Base-by-base conservation (phyloP, 371 early-diverging fungal species). In the Zancudomyces culisetae region DNA sequence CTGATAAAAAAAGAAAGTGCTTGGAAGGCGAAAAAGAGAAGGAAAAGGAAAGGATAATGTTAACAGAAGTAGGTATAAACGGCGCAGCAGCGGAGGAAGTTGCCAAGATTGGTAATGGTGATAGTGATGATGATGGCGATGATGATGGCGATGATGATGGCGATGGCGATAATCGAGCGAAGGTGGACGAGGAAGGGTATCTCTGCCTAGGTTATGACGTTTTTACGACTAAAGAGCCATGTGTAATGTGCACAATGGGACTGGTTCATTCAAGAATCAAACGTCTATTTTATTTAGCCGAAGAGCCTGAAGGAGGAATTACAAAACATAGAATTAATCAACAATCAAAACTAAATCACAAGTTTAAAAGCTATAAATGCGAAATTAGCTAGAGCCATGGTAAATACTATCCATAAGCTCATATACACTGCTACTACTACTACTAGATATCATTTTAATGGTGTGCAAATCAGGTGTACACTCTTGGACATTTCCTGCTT, bases 191-290 rank as follows among this genome's bases (percentile, higher is more conserved):
- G 41, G 47, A 24, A 15, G 64, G 65, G 21, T 73, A 75, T 51
- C 53, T 75, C 30, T 75, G 75, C 42, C 68, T 60, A 2, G 71
- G 64, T 1, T 40, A 64, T 3, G 75, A 75, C 27, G 54, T 69
- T 24, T 75, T 68, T 50, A 27, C 69, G 12, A 51, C 61, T 1
- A 57, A 51, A 18, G 75, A 75, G 40, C 75, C 75, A 1, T 75
- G 75, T 29, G 64, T 60, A 2, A 75, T 75, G 75, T 68, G 68
- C 3, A 42, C 53, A 3, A 68, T 68, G 68, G 68, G 62, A 2
- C 52, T 68, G 29, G 62, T 65, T 20, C 68, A 68, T 41, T 68
- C 68, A 40, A 60, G 68, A 3, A 63, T 68, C 27, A 58, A 61
- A 0, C 49, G 68, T 0, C 42, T 68, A 27, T 68, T 68, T 40